These are phyloP conservation scores for Gonapodya sp. DNA, from an alignment of 192 early-diverging fungal species.

Conservation along the genomic window DNA sequence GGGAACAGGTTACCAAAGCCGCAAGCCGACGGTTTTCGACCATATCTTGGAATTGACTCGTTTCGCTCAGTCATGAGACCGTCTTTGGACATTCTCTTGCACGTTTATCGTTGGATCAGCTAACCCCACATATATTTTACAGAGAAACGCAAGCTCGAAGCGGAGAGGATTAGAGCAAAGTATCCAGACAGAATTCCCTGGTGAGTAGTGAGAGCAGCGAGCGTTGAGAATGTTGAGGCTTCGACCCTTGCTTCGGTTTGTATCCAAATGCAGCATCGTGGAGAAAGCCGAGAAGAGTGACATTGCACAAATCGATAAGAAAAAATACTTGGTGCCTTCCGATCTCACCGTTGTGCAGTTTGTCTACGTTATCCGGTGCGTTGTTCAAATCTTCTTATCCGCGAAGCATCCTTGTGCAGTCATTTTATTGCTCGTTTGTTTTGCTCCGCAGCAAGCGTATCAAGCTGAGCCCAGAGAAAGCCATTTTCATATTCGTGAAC, in stretches of 20 bases:
- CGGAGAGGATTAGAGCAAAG: slow-evolving; percentile 91
- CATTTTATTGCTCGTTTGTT: no score
- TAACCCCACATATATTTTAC: no score
- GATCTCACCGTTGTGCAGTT: slow-evolving; percentile 97
- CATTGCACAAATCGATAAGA: slow-evolving; percentile 96
- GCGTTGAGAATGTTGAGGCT: no score
- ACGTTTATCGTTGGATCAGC: neutral
- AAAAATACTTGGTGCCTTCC: slow-evolving; percentile 95
- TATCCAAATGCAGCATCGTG: slow-evolving; percentile 51
- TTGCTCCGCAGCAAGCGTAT: slow-evolving; percentile 95
- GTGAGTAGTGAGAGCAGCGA: slow-evolving; percentile 16
- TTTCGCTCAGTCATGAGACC: neutral
- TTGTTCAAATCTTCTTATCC: neutral
- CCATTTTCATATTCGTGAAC: slow-evolving; percentile 99
- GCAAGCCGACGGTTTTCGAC: no score
- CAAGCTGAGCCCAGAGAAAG: slow-evolving; percentile 93
- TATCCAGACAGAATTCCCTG: slow-evolving; percentile 85
- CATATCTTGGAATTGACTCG: no score
- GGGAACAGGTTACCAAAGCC: no score
- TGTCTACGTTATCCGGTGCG: slow-evolving; percentile 57
- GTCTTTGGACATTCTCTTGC: neutral
- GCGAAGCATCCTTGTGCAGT: neutral
- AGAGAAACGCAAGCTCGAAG: slow-evolving; percentile 95
- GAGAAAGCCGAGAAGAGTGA: slow-evolving; percentile 98
- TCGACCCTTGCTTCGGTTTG: no score